A percentile compares a stretch with the other conserved stretches of the same genome.
Conservation (phyloP, 768 basidiomycete species). For the Suillus decipiens region DNA sequence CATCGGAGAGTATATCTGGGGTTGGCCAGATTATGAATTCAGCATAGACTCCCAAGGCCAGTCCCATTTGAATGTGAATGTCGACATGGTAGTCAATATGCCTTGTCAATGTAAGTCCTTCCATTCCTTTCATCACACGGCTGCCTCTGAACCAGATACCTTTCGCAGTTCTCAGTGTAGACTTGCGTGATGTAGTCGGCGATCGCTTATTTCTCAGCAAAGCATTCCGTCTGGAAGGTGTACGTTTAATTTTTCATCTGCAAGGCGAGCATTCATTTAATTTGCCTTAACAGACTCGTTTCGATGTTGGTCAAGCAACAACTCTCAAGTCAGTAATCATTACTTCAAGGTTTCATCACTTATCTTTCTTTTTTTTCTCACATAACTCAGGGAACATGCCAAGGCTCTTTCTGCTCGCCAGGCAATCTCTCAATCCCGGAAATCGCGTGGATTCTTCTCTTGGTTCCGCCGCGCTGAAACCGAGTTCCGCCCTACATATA, state of each 20-base stretch:
- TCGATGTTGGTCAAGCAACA: constrained; percentile 82
- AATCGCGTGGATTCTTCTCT: constrained; percentile 73
- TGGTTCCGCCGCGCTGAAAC: constrained; percentile 45
- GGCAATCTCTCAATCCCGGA: constrained; percentile 70
- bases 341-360: neutral
- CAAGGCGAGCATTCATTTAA: constrained; percentile 1
- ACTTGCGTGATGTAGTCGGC: constrained; percentile 91
- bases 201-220: constrained; percentile 85
- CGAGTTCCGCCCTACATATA: constrained; percentile 71
- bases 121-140: neutral
- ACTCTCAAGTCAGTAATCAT: constrained; percentile 51
- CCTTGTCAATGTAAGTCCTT: constrained; percentile 83
- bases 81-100: constrained; percentile 92
- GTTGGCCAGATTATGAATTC: constrained; percentile 90
- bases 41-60: constrained; percentile 69
- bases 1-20: constrained; percentile 88
- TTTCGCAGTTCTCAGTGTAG: constrained; percentile 74
- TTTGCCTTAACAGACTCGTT: constrained; percentile 53
- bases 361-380: constrained; percentile 1
- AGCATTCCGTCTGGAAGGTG: constrained; percentile 83
- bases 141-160: neutral
- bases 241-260: constrained; percentile 35
- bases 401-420: constrained; percentile 65
- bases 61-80: constrained; percentile 78
- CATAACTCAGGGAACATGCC: constrained; percentile 56